These are phyloP conservation scores for Backusella parvicylindrica DNA, from an alignment of 192 early-diverging fungal genomes.

Conservation along the genomic window DNA sequence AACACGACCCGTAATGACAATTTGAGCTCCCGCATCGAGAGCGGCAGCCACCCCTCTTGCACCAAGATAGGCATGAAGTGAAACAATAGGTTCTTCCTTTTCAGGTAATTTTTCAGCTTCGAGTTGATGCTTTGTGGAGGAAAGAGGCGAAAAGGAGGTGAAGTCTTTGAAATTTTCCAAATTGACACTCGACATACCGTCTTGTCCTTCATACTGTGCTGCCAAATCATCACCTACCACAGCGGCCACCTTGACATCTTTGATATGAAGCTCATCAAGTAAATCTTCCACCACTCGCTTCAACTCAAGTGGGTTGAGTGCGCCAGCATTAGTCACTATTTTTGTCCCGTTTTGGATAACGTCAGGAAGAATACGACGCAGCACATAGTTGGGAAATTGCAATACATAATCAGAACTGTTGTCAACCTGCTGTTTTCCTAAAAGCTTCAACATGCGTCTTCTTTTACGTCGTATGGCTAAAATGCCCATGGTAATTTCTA, in stretches of 20 bases:
- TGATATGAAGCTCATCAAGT: conserved; percentile 37
- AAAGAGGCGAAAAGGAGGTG: conserved; percentile 14
- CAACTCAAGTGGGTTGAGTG: conserved; percentile 51
- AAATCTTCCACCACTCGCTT: conserved; percentile 54
- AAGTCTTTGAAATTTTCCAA: neutral
- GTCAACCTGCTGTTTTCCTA: neutral
- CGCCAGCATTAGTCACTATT: conserved; percentile 65
- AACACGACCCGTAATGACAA: conserved; percentile 66
- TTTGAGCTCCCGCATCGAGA: conserved; percentile 50
- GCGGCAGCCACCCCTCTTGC: conserved; percentile 53
- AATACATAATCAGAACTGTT: conserved; percentile 9
- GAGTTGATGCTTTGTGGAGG: neutral
- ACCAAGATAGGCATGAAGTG: conserved; percentile 61
- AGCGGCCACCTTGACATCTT: conserved; percentile 54
- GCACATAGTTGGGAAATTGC: conserved; percentile 58
- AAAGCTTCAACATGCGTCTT: conserved; percentile 1
- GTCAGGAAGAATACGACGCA: conserved; percentile 40
- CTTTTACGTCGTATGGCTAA: conserved; percentile 50
- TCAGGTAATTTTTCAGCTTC: conserved; percentile 48
- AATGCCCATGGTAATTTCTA: conserved; percentile 70
- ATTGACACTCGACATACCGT: neutral
- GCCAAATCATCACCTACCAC: conserved; percentile 58
- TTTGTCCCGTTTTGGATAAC: conserved; percentile 53
- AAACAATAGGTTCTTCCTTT: conserved; percentile 45
- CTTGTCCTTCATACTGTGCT: neutral